Percentiles rank a stretch among this genome's conserved stretches.
phyloP scores from a whole-genome alignment of 2,329 filamentous ascomycete genomes.

The Colletotrichum tropicale region DNA sequence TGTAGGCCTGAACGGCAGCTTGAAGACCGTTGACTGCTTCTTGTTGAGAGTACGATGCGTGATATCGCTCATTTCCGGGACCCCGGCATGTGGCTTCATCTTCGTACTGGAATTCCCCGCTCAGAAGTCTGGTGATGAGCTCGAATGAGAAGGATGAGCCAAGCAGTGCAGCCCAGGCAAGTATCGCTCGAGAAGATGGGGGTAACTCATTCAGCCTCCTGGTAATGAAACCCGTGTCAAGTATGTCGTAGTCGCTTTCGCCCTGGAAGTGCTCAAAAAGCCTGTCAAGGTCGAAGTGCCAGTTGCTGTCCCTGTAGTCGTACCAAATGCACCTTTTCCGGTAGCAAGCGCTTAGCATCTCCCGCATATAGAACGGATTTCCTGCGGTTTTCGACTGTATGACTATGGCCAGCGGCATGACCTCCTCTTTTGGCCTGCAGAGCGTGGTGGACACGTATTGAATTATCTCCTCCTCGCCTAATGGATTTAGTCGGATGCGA shows the following conservation, averaged over 20 bases:
- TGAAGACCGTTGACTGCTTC: conserved; percentile 83
- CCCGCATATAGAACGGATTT: conserved; percentile 89
- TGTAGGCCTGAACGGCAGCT: conserved; percentile 63
- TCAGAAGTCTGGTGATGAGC: conserved; percentile 77
- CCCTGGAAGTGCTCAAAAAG: conserved; percentile 86
- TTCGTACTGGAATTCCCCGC: conserved; percentile 72
- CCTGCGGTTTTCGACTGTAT: conserved; percentile 88
- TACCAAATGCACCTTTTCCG: conserved; percentile 90
- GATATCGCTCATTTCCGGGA: conserved; percentile 26
- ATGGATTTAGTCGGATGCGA: conserved; percentile 72
- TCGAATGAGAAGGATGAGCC: conserved; percentile 86
- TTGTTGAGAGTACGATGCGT: conserved; percentile 62
- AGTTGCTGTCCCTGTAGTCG: conserved; percentile 80
- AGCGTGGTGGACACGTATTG: conserved; percentile 84
- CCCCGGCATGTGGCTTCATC: conserved; percentile 42
- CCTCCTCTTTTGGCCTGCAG: conserved; percentile 72
- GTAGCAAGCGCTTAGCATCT: conserved; percentile 88
- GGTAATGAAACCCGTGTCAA: conserved; percentile 83
- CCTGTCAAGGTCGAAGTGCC: conserved; percentile 85
- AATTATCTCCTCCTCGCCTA: conserved; percentile 80
- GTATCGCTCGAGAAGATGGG: conserved; percentile 72
- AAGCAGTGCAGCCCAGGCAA: conserved; percentile 86
- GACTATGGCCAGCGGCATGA: conserved; percentile 79
- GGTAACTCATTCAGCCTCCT: conserved; percentile 80
- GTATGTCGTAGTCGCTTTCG: conserved; percentile 77